Percentiles rank a stretch among this genome's conserved stretches.
phyloP scores from a whole-genome alignment of 768 basidiomycete genomes.

The Boletus bicolor region DNA sequence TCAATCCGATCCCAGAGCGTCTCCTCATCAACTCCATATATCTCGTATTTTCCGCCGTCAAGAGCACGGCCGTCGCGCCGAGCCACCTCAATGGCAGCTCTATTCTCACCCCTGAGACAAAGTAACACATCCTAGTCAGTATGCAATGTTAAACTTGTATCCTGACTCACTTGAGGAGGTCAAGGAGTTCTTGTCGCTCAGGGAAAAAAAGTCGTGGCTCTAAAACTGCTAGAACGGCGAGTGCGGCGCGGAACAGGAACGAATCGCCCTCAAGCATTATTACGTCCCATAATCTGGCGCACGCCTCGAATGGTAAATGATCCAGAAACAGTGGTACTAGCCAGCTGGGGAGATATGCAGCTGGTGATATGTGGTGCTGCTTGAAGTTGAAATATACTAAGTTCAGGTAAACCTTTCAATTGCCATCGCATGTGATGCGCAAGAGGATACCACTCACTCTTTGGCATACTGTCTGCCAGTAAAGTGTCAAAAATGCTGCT shows the following conservation, averaged over 20 bases:
- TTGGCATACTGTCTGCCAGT: constrained; percentile 90
- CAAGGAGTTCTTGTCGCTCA: constrained; percentile 71
- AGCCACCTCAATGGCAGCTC: constrained; percentile 79
- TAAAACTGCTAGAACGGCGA: constrained; percentile 79
- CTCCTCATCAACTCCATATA: constrained; percentile 85
- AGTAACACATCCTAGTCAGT: constrained; percentile 8
- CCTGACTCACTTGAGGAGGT: constrained; percentile 61
- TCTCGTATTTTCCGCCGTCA: constrained; percentile 77
- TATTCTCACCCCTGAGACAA: constrained; percentile 66
- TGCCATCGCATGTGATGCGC: background rate
- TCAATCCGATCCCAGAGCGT: constrained; percentile 80
- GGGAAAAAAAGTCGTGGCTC: constrained; percentile 90
- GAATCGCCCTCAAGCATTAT: constrained; percentile 85
- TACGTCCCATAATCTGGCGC: constrained; percentile 88
- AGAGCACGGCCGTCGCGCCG: constrained; percentile 61
- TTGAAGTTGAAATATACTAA: constrained; percentile 93
- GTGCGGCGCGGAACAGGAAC: constrained; percentile 79
- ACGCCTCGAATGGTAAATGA: constrained; percentile 88
- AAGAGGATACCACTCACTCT: constrained; percentile 50
- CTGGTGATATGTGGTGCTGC: constrained; percentile 85
- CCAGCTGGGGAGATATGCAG: constrained; percentile 83
- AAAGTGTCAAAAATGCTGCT: constrained; percentile 87
- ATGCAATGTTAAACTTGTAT: constrained; percentile 2
- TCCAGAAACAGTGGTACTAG: constrained; percentile 75
- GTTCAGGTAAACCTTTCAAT: background rate